These are phyloP conservation scores for Colletotrichum tanaceti DNA, from an alignment of 2,329 filamentous ascomycete species.

Conservation along the genomic window DNA sequence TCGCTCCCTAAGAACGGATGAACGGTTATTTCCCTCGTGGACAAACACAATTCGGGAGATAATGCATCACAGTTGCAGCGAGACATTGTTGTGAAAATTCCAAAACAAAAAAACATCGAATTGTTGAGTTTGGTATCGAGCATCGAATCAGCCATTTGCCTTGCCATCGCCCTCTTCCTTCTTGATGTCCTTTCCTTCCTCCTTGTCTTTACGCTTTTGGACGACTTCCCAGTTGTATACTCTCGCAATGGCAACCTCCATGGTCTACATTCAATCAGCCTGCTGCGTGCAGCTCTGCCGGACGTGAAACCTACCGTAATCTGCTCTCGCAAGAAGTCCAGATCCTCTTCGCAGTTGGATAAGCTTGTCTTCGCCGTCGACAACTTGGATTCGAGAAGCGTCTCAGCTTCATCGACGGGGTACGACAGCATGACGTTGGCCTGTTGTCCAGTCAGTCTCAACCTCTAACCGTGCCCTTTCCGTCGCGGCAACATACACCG, in stretches of 20 bases:
- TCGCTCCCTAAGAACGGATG: background rate
- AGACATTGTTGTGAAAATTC: background rate
- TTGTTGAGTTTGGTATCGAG: slow-evolving; percentile 37
- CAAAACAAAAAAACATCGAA: slow-evolving; percentile 18
- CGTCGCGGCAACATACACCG: slow-evolving; percentile 68
- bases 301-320: slow-evolving; percentile 77
- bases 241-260: slow-evolving; percentile 94
- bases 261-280: slow-evolving; percentile 69
- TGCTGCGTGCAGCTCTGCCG: background rate
- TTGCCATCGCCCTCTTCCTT: slow-evolving; percentile 54
- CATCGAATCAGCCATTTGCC: slow-evolving; percentile 46
- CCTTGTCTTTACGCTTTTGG: slow-evolving; percentile 92
- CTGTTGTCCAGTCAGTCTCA: slow-evolving; percentile 55
- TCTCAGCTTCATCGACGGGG: slow-evolving; percentile 86
- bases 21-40: background rate
- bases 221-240: slow-evolving; percentile 99
- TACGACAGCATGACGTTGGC: slow-evolving; percentile 99
- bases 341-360: slow-evolving; percentile 92
- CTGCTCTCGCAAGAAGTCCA: slow-evolving; percentile 95
- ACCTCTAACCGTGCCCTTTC: background rate
- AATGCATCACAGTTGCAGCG: background rate
- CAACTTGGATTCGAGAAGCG: slow-evolving; percentile 81
- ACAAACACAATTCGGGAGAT: background rate
- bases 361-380: slow-evolving; percentile 82
- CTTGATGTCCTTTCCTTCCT: slow-evolving; percentile 63